Evolutionary conservation across 192 early-diverging fungal genomes (phyloP), one percentile per base, ranked within the genome.

Genomic region (Coemansia sp.): DNA sequence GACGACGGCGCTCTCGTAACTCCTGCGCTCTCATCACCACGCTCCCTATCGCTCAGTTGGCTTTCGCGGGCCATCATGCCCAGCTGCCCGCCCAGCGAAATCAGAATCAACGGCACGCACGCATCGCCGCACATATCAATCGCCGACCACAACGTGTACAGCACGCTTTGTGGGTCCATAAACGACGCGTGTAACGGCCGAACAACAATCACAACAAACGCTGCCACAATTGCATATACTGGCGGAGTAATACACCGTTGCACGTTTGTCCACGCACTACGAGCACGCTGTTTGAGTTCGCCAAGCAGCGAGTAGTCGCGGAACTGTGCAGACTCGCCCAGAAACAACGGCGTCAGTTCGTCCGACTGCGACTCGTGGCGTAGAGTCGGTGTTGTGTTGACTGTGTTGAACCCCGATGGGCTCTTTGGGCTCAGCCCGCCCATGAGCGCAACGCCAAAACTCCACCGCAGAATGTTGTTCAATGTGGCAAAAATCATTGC

Each of bases 401-500:
- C 68, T 3, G 78, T 74, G 59, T 71, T 66, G 55, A 72, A 74
- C 12, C 68, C 65, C 43, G 61, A 69, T 65, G 27, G 62, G 57
- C 18, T 65, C 9, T 49, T 65, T 32, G 59, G 56, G 35, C 52
- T 54, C 54, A 80, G 58, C 16, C 74, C 82, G 52, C 84, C 82
- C 61, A 92, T 71, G 18, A 89, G 64, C 7, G 79, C 75, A 39
- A 87, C 89, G 59, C 91, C 90, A 61, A 89, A 87, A 22, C 88
- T 90, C 90, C 90, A 93, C 23, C 89, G 85, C 53, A 90, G 50
- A 16, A 93, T 83, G 62, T 93, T 91, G 64, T 87, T 86, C 55
- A 93, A 88, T 52, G 90, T 86, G 48, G 87, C 88, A 69, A 87
- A 91, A 45, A 93, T 90, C 37, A 93, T 79, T 20, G 89, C 89